Percentiles rank a stretch among this genome's conserved stretches.
phyloP scores from a whole-genome alignment of 768 basidiomycete species.

The Dioszegia aurantiaca region DNA sequence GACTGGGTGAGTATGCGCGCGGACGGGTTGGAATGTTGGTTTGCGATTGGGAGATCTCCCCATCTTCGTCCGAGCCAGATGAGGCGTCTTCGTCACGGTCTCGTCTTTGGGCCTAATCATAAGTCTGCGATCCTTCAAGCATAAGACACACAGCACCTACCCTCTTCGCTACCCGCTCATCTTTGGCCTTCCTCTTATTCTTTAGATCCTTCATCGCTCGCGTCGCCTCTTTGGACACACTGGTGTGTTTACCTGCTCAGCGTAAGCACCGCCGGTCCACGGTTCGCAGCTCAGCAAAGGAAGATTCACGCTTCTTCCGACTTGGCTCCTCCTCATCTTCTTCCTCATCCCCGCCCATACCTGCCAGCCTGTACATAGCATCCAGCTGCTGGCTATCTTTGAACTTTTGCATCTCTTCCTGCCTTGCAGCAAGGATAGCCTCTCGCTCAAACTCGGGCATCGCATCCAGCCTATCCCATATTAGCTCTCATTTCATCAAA shows the following conservation, averaged over 20 bases:
- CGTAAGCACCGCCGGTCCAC: neutral
- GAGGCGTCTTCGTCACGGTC: constrained; percentile 75
- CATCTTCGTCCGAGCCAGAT: constrained; percentile 73
- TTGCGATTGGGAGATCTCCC: constrained; percentile 50
- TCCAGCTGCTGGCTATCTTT: constrained; percentile 70
- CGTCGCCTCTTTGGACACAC: constrained; percentile 48
- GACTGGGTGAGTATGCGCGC: constrained; percentile 10
- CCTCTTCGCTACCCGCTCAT: constrained; percentile 67
- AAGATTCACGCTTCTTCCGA: constrained; percentile 71
- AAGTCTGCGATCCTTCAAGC: constrained; percentile 12
- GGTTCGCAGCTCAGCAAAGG: too few relatives aligned
- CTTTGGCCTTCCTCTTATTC: constrained; percentile 80
- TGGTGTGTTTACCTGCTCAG: constrained; percentile 66
- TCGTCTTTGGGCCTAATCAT: constrained; percentile 62
- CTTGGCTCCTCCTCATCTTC: constrained; percentile 55
- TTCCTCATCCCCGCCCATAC: constrained; percentile 29
- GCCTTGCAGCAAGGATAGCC: constrained; percentile 72
- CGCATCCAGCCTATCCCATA: constrained; percentile 62
- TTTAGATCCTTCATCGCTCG: constrained; percentile 63
- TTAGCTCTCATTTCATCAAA: neutral
- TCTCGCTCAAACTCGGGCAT: constrained; percentile 89
- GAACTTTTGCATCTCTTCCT: constrained; percentile 74
- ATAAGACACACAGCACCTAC: constrained; percentile 56
- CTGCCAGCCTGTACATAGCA: constrained; percentile 57
- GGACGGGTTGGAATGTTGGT: constrained; percentile 1